Evolutionary conservation across 2,329 filamentous ascomycete species (phyloP), one percentile per base, ranked within the genome.

Genomic region (Cryoendolithus antarcticus): DNA sequence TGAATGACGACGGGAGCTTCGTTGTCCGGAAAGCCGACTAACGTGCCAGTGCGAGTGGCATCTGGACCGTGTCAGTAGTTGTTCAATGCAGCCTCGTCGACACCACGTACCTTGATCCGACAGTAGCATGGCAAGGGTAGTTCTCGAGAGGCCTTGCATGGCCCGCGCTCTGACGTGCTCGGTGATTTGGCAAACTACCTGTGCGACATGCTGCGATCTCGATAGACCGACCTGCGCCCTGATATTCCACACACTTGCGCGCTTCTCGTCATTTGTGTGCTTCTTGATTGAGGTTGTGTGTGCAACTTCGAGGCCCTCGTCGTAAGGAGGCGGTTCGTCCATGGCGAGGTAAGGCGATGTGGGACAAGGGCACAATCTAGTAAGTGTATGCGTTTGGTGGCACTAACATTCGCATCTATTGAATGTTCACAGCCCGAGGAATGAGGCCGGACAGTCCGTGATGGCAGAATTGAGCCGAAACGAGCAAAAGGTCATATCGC

Each of bases 321-420:
- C 52, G 42, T 59, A 59, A 2, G 54, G 46, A 7, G 55, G 56
- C 21, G 54, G 56, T 4, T 48, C 43, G 19, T 46, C 47, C 45
- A 47, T 49, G 15, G 19, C 38, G 21, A 19, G 30, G 19, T 27
- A 9, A n/a, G 15, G 15, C 15, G 15, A 19, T 19, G 15, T 19
- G 15, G 15, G 15, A 19, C 15, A 19, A 19, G 15, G 15, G 15
- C 15, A 19, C 15, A 19, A 19, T 19, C 3, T 19, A 19, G 15
- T 19, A 19, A 19, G 15, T 19, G 15, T 19, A 5, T 19, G 15
- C 15, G 15, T 19, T 3, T 19, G 15, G 15, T 19, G 15, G 15
- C 15, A 19, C 15, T 19, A 3, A 19, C 15, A 19, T 19, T 19
- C 15, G 15, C 15, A 5, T 19, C 15, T 5, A 19, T 19, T 5